phyloP scores from a whole-genome alignment of 768 basidiomycete genomes.

The Pleurotus giganteus region DNA sequence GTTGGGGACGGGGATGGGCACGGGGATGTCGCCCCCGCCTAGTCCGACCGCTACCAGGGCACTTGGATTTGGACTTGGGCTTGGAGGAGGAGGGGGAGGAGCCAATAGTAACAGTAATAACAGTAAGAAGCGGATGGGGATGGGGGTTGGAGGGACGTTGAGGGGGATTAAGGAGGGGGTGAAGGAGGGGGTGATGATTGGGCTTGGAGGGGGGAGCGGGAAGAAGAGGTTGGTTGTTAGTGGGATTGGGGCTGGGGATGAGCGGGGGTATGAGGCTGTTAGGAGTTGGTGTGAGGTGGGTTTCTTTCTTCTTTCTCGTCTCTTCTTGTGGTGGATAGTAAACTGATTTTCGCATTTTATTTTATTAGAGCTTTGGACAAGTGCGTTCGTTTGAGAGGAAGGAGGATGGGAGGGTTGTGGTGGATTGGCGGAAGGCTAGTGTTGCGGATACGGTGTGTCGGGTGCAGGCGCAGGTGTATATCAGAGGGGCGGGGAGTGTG shows the following conservation, averaged over 20 bases:
- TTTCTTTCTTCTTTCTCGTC: neutral
- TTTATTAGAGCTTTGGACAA: conserved; percentile 28
- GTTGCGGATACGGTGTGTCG: conserved; percentile 40
- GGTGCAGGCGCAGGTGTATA: conserved; percentile 34
- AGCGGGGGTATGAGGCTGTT: conserved; percentile 27
- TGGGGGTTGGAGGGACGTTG: neutral
- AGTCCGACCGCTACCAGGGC: neutral
- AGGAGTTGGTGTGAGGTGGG: conserved; percentile 33
- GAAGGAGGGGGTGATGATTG: no score
- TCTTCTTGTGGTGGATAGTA: no score
- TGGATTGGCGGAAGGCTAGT: conserved; percentile 35
- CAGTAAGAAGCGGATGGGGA: neutral
- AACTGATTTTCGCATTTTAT: neutral
- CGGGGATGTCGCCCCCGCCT: neutral
- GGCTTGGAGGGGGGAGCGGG: conserved; percentile 7
- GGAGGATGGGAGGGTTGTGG: conserved; percentile 26
- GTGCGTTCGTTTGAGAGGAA: conserved; percentile 26
- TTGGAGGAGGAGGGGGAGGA: no score
- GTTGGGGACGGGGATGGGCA: neutral
- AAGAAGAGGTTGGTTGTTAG: conserved; percentile 32
- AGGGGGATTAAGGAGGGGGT: neutral
- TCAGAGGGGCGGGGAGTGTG: conserved; percentile 39
- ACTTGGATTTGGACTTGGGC: neutral
- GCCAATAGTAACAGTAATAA: no score
- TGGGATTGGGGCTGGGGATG: conserved; percentile 25